Evolutionary conservation across 2,329 filamentous ascomycete species (phyloP).

Genomic region (Arthroderma uncinatum): DNA sequence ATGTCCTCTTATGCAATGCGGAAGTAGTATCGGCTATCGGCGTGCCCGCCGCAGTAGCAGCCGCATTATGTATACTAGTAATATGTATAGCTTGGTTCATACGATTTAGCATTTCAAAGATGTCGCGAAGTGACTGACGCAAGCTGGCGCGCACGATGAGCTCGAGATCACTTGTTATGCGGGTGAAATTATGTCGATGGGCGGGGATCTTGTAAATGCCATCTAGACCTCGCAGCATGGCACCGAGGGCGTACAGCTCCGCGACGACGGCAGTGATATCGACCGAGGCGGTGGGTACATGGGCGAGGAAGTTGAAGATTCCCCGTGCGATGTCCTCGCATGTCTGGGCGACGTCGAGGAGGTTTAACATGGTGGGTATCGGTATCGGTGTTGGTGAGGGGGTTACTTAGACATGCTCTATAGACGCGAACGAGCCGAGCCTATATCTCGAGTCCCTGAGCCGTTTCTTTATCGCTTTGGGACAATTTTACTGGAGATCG

Average conservation of each 20-base stretch:
- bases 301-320: conserved; percentile 41
- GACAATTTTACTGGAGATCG: too few relatives aligned
- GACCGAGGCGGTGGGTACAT: conserved; percentile 36
- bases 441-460: not conserved
- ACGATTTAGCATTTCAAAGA: conserved; percentile 37
- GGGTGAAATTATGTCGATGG: conserved; percentile 29
- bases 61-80: conserved; percentile 11
- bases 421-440: not conserved
- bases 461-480: too few relatives aligned
- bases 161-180: conserved; percentile 39
- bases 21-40: conserved; percentile 11
- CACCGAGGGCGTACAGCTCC: conserved; percentile 45
- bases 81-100: conserved; percentile 19
- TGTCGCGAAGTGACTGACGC: conserved; percentile 41
- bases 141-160: conserved; percentile 39
- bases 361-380: conserved; percentile 24
- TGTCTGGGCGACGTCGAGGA: conserved; percentile 36
- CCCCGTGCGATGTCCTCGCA: conserved; percentile 44
- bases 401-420: not conserved
- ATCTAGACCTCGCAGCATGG: conserved; percentile 40
- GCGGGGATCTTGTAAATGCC: conserved; percentile 30
- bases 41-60: not conserved
- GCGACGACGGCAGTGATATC: conserved; percentile 45
- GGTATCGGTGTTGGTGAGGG: not conserved
- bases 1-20: conserved; percentile 39